phyloP scores from a whole-genome alignment of 2,329 filamentous ascomycete genomes.

The Lachnellula cervina region DNA sequence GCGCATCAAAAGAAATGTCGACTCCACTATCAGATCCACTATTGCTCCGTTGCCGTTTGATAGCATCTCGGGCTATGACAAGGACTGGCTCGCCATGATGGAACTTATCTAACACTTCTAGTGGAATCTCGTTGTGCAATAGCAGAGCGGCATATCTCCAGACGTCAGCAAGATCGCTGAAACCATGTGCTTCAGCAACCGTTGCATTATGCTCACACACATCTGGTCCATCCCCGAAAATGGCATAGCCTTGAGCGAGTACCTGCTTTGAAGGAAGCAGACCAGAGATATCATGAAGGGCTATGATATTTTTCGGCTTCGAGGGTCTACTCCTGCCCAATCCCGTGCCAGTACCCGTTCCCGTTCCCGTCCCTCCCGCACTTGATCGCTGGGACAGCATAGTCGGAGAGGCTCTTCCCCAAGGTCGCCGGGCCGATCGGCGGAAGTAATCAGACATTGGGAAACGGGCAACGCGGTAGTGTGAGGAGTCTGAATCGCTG shows the following conservation, averaged over 20 bases:
- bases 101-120: constrained; percentile 56
- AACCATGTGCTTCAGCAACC: constrained; percentile 67
- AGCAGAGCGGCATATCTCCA: constrained; percentile 81
- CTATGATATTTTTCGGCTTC: constrained; percentile 62
- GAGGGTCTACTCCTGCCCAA: constrained; percentile 30
- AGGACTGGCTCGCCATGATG: constrained; percentile 50
- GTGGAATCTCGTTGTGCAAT: constrained; percentile 68
- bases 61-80: constrained; percentile 61
- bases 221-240: constrained; percentile 76
- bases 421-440: constrained; percentile 20
- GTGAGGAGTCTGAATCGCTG: constrained; percentile 32
- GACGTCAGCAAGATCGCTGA: constrained; percentile 68
- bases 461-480: constrained; percentile 27
- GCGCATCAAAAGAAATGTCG: constrained; percentile 40
- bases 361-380: constrained; percentile 43
- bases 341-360: constrained; percentile 48
- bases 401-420: constrained; percentile 27
- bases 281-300: constrained; percentile 64
- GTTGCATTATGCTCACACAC: constrained; percentile 80
- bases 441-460: constrained; percentile 28
- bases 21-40: constrained; percentile 45
- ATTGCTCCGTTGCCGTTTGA: constrained; percentile 34
- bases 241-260: constrained; percentile 73
- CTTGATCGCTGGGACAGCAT: constrained; percentile 32
- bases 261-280: constrained; percentile 73